These are phyloP conservation scores for Artemisia annua DNA, from an alignment of 129 eudicot genomes.

Conservation along the genomic window DNA sequence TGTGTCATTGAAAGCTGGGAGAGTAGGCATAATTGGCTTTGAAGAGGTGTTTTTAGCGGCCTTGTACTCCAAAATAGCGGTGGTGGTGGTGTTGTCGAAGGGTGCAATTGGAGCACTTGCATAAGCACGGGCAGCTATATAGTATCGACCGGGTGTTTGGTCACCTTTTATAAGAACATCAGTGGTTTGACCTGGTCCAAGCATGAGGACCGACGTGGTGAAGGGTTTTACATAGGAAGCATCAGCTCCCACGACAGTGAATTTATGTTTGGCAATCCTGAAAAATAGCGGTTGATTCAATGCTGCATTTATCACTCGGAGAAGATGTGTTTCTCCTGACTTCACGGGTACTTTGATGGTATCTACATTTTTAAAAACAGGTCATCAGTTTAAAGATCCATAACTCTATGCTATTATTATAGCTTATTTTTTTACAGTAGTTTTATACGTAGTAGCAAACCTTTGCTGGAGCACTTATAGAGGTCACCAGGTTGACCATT, in stretches of 20 bases:
- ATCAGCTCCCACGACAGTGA: slow-evolving; percentile 91
- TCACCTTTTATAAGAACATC: slow-evolving; percentile 74
- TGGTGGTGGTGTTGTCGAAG: slow-evolving; percentile 88
- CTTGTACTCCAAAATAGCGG: slow-evolving; percentile 83
- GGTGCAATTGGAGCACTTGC: slow-evolving; percentile 86
- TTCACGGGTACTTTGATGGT: slow-evolving; percentile 59
- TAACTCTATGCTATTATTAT: background rate
- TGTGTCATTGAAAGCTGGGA: slow-evolving; percentile 87
- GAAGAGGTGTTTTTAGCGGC: slow-evolving; percentile 41
- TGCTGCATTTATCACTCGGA: slow-evolving; percentile 77
- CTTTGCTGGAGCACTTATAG: slow-evolving; percentile 65
- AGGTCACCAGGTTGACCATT: slow-evolving; percentile 89
- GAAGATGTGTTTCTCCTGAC: slow-evolving; percentile 74
- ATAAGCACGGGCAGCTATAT: slow-evolving; percentile 85
- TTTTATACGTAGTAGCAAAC: slow-evolving; percentile 16
- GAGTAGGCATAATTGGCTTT: slow-evolving; percentile 58
- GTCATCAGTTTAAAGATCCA: background rate
- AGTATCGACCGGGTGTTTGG: slow-evolving; percentile 80
- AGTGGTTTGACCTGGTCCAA: slow-evolving; percentile 98
- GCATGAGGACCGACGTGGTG: slow-evolving; percentile 76
- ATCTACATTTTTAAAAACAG: slow-evolving; percentile 41
- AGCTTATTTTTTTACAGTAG: background rate
- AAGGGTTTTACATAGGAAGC: slow-evolving; percentile 92
- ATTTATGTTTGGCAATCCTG: slow-evolving; percentile 66
- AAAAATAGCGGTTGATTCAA: slow-evolving; percentile 88